phyloP scores from a whole-genome alignment of 306 rosid genomes.

The Albizia julibrissin region DNA sequence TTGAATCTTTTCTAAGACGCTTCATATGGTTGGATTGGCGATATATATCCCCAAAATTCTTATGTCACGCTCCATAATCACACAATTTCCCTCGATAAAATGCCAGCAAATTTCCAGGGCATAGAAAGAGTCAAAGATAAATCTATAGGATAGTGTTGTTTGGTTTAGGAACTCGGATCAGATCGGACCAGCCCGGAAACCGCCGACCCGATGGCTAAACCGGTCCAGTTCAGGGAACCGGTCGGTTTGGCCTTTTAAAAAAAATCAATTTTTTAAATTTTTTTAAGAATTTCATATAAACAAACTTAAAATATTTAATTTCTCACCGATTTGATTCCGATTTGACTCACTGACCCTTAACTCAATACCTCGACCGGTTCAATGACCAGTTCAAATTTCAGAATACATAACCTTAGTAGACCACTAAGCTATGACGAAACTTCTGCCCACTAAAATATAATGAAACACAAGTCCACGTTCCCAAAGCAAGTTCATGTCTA shows the following conservation, averaged over 20 bases:
- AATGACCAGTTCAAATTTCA: too few species aligned
- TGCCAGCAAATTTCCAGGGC: neutral
- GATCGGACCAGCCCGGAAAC: too few species aligned
- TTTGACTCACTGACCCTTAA: too few species aligned
- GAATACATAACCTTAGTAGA: neutral
- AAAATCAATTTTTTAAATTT: too few species aligned
- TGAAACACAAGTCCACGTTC: neutral
- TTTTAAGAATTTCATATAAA: too few species aligned
- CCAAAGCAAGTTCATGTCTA: neutral
- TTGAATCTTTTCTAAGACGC: neutral
- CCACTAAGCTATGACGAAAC: neutral
- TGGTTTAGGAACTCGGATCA: too few species aligned
- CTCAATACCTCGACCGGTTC: too few species aligned
- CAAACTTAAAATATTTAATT: too few species aligned
- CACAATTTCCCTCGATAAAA: neutral
- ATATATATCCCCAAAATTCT: neutral
- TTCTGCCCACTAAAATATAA: neutral
- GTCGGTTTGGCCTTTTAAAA: too few species aligned
- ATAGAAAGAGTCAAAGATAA: slow-evolving; percentile 11
- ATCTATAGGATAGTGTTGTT: neutral
- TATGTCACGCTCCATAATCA: neutral
- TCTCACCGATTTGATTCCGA: too few species aligned
- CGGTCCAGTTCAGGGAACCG: too few species aligned
- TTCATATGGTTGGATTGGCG: neutral
- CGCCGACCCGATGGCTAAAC: too few species aligned